These are phyloP conservation scores for Trichosporon inkin DNA, from an alignment of 1,284 basidiomycete species.

Conservation along the genomic window DNA sequence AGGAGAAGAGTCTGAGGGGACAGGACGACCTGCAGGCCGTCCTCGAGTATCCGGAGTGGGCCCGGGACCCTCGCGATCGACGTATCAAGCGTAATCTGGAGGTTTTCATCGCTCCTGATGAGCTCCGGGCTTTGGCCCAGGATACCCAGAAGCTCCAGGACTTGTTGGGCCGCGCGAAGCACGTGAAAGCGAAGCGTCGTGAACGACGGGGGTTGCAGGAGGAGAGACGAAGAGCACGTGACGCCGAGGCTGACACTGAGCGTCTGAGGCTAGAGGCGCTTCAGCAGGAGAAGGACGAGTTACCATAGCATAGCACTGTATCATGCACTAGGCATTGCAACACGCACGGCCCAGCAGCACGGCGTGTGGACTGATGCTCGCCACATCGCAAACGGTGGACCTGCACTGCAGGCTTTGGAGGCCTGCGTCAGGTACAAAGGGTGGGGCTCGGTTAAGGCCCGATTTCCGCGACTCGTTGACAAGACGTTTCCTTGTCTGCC, in stretches of 20 bases:
- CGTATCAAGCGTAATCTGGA: neutral
- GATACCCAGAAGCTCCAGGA: constrained; percentile 4
- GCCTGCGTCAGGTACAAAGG: neutral
- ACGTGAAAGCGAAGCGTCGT: neutral
- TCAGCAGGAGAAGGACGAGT: neutral
- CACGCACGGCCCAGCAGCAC: neutral
- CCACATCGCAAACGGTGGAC: too few species aligned
- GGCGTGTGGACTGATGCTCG: neutral
- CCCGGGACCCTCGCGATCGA: neutral
- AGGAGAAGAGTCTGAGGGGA: constrained; percentile 3
- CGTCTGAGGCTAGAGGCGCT: neutral
- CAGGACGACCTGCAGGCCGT: neutral
- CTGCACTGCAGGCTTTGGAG: neutral
- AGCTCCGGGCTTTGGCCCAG: neutral
- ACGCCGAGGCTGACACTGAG: neutral
- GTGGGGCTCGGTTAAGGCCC: constrained; percentile 1
- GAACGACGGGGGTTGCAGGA: neutral
- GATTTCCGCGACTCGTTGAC: constrained; percentile 6
- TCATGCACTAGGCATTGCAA: constrained; percentile 4
- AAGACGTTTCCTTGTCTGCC: neutral
- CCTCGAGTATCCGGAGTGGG: neutral
- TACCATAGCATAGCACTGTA: constrained; percentile 6
- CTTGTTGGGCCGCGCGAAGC: neutral
- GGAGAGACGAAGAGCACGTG: neutral
- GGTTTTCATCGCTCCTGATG: constrained; percentile 11